Evolutionary conservation across 345 rosid genomes (phyloP), one percentile per base, ranked within the genome.

Genomic region (Physaria fendleri): DNA sequence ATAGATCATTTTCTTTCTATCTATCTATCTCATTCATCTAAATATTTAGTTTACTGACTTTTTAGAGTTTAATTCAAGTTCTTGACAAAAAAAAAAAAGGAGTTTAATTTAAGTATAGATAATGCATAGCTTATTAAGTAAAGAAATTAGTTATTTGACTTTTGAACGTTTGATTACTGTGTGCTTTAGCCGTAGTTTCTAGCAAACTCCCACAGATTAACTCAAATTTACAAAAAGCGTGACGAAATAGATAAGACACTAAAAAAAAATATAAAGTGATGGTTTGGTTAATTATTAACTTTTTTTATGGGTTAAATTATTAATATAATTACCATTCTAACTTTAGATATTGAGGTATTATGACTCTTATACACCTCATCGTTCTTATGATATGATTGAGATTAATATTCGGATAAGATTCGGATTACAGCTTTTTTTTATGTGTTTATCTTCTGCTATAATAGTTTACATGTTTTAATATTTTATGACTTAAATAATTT

Each of bases 201-300:
- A 14, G 38, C 16, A 16, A 20, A 8, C 24, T 40, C 42, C 43
- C n/a, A 15, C 6, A 23, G 59, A 49, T 35, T 27, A 61, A 48
- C 14, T 43, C 53, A 1, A 18, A 25, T n/a, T n/a, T n/a, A 45
- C 8, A 22, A 41, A 22, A 66, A 67, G 52, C 62, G 56, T 68
- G 67, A 60, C 66, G 66, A 60, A 25, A 52, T 18, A 60, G 66
- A 68, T 52, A 44, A 51, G 53, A 68, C 47, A 30, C 20, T 15
- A 34, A 21, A 29, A 0, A 8, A 5, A 13, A 35, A 45, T 49
- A 58, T 65, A 67, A 12, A 41, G 46, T 24, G 72, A 67, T 49
- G 17, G 58, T 40, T 39, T 41, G 53, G 27, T 48, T 56, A 39
- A 16, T 58, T n/a, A n/a, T n/a, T n/a, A n/a, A n/a, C n/a, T n/a